These are phyloP conservation scores for Linum usitatissimum DNA, from an alignment of 345 rosid genomes.

Conservation along the genomic window DNA sequence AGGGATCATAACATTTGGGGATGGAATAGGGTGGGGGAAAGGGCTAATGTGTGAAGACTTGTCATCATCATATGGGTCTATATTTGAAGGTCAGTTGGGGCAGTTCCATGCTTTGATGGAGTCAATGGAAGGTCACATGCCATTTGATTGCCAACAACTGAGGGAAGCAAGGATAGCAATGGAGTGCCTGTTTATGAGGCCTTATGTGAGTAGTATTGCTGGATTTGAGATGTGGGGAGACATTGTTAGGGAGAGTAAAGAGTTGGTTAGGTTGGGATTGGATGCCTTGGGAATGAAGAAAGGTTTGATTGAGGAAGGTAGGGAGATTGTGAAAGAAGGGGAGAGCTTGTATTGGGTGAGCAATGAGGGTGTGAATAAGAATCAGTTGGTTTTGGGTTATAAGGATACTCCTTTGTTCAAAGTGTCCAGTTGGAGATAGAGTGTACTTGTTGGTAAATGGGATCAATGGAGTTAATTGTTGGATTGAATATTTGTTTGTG, in stretches of 20 bases:
- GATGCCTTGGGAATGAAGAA: constrained; percentile 17
- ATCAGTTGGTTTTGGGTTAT: constrained; percentile 24
- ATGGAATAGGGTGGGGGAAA: constrained; percentile 17
- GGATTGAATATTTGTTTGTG: no score
- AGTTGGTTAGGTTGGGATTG: constrained; percentile 16
- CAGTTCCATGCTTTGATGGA: constrained; percentile 24
- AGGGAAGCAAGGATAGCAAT: constrained; percentile 38
- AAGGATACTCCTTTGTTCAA: constrained; percentile 24
- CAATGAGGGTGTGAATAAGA: constrained; percentile 15
- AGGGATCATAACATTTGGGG: constrained; percentile 25
- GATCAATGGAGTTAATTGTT: no score
- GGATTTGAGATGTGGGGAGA: constrained; percentile 14
- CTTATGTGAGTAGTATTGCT: constrained; percentile 16
- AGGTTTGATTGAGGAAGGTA: constrained; percentile 20
- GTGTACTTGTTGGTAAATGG: no score
- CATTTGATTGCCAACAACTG: constrained; percentile 2
- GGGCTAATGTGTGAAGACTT: constrained; percentile 1
- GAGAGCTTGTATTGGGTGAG: constrained; percentile 20
- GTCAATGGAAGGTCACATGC: constrained; percentile 27
- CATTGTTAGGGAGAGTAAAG: constrained; percentile 6
- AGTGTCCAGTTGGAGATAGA: constrained; percentile 29
- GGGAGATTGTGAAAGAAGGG: constrained; percentile 26
- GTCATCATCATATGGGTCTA: constrained; percentile 11
- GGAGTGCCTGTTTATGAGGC: constrained; percentile 29
- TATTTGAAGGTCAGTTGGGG: constrained; percentile 16